phyloP scores from a whole-genome alignment of 78 protist genomes.

The Dictyostelium brefeldianum region DNA sequence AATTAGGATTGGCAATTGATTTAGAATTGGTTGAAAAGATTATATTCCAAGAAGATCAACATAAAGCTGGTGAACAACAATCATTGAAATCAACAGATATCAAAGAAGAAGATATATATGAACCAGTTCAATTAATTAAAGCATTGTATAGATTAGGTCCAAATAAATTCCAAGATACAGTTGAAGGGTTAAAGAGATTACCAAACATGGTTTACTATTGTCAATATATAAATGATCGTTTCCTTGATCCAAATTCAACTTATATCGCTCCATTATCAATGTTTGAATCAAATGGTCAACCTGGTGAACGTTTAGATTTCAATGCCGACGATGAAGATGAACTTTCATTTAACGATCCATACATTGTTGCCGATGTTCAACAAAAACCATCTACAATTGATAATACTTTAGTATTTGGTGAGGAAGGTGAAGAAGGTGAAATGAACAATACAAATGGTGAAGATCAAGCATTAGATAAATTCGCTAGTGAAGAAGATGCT shows the following conservation, averaged over 20 bases:
- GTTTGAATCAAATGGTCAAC: neutral
- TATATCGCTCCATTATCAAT: neutral
- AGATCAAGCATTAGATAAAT: neutral
- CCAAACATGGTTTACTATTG: slow-evolving; percentile 19
- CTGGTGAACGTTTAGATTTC: neutral
- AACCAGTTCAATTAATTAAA: slow-evolving; percentile 8
- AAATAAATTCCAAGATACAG: neutral
- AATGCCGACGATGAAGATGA: neutral
- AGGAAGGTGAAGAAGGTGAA: neutral
- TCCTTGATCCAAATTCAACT: neutral
- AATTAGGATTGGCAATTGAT: neutral
- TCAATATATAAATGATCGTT: neutral
- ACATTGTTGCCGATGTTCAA: neutral
- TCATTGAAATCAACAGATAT: neutral
- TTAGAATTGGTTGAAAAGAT: neutral
- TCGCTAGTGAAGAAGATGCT: neutral
- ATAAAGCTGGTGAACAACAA: neutral
- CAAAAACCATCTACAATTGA: too few species aligned
- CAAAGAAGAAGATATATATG: neutral
- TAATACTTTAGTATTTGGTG: neutral
- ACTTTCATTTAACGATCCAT: neutral
- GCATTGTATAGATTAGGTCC: slow-evolving; percentile 8
- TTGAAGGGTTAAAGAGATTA: slow-evolving; percentile 2
- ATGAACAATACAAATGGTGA: neutral
- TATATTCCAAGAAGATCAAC: neutral